A percentile compares a stretch with the other conserved stretches of the same genome.
These are phyloP conservation scores for Auxenochlorella pyrenoidosa DNA, from an alignment of 139 green algal genomes.

Conservation along the genomic window DNA sequence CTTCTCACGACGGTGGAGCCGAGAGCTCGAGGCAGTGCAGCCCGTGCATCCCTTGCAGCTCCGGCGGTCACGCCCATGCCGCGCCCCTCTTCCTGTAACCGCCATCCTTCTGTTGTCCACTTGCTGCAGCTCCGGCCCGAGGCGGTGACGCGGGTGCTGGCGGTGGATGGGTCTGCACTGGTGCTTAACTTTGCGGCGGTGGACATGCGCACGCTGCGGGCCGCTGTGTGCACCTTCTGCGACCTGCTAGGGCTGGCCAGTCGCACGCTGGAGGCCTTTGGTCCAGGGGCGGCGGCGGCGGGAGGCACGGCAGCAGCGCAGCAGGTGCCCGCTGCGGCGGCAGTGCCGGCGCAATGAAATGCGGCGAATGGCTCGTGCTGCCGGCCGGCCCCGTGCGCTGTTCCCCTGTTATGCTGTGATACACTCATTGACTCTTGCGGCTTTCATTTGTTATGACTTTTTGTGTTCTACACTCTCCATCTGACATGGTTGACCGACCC, in stretches of 20 bases:
- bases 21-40: neutral
- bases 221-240: slow-evolving; percentile 57
- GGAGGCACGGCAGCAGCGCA: neutral
- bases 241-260: slow-evolving; percentile 49
- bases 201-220: slow-evolving; percentile 48
- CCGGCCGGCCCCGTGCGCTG: too few species aligned
- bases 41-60: neutral
- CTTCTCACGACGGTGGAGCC: too few species aligned
- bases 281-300: neutral
- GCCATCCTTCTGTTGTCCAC: neutral
- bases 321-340: neutral
- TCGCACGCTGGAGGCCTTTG: slow-evolving; percentile 50
- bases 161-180: slow-evolving; percentile 18
- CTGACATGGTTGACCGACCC: too few species aligned
- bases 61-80: neutral
- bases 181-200: slow-evolving; percentile 43
- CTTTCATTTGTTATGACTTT: too few species aligned
- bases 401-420: too few species aligned
- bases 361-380: neutral
- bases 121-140: slow-evolving; percentile 51
- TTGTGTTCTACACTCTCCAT: too few species aligned
- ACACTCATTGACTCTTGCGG: too few species aligned
- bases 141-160: slow-evolving; percentile 37
- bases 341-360: neutral
- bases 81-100: too few species aligned